Conservation (phyloP, 148 eudicot species). For the Rhododendron henanense region DNA sequence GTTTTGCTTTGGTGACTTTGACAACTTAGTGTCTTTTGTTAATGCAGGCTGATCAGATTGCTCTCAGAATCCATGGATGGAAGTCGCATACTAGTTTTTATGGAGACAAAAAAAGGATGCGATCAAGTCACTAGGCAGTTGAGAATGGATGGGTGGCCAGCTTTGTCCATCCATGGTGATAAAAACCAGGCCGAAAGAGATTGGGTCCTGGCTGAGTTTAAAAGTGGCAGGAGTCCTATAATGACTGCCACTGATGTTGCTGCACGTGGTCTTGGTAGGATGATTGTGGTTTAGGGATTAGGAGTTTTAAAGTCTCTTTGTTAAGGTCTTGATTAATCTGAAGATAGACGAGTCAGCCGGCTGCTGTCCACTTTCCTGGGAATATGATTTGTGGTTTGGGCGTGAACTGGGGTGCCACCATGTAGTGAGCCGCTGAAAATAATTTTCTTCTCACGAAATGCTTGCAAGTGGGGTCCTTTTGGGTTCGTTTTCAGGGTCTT, state of each 20-base stretch:
- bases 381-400: constrained; percentile 55
- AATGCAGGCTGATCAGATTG: constrained; percentile 74
- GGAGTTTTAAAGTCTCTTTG: constrained; percentile 24
- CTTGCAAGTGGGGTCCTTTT: neutral
- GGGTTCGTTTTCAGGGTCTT: neutral
- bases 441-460: neutral
- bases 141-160: constrained; percentile 99
- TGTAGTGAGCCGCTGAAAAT: neutral
- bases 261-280: constrained; percentile 99
- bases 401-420: constrained; percentile 32
- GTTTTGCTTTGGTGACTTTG: neutral
- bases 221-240: constrained; percentile 94
- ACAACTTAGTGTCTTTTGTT: neutral
- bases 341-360: constrained; percentile 66
- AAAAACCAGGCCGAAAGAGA: constrained; percentile 96
- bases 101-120: constrained; percentile 98
- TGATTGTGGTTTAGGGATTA: constrained; percentile 57
- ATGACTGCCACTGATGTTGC: constrained; percentile 99
- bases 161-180: constrained; percentile 97
- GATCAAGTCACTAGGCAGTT: constrained; percentile 93
- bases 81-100: constrained; percentile 77
- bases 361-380: constrained; percentile 70
- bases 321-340: constrained; percentile 30
- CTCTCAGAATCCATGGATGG: constrained; percentile 91
- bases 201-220: constrained; percentile 96